A percentile compares a stretch with the other conserved stretches of the same genome.
Evolutionary conservation across 75 land plant species (phyloP).

Genomic region (Cupressus sempervirens): DNA sequence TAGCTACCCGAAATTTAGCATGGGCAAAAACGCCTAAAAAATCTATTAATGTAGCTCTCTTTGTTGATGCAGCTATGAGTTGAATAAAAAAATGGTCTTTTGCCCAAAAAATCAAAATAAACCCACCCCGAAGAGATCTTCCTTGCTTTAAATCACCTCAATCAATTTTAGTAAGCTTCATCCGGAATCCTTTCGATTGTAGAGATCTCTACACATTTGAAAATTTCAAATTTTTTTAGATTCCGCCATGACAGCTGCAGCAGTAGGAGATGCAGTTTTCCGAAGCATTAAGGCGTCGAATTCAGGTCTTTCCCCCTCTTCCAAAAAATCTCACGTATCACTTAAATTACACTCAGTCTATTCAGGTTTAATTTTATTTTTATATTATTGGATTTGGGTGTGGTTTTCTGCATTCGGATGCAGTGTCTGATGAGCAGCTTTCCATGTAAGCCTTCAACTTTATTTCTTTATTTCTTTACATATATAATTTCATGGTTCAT

Average conservation of each 20-base stretch:
- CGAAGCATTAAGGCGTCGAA: conserved; percentile 4
- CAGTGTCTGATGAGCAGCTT: conserved; percentile 10
- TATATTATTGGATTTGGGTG: not conserved
- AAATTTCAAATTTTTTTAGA: too few species aligned
- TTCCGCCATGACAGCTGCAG: conserved; percentile 9
- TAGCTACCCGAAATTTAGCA: too few species aligned
- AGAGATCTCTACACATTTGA: not conserved
- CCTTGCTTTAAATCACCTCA: too few species aligned
- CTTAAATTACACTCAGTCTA: not conserved
- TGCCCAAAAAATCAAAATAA: too few species aligned
- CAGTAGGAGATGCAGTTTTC: not conserved
- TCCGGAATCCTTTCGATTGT: not conserved
- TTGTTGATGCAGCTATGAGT: too few species aligned
- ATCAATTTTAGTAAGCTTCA: not conserved
- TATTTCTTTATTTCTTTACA: not conserved
- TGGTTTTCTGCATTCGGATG: not conserved
- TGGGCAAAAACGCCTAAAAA: too few species aligned
- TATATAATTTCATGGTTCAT: not conserved
- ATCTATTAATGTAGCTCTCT: too few species aligned
- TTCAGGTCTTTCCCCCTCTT: not conserved
- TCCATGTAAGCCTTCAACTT: conserved; percentile 5
- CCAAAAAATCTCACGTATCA: not conserved
- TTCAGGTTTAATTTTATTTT: not conserved
- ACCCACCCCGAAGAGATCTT: too few species aligned
- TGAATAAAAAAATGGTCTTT: too few species aligned